Evolutionary conservation across 148 eudicot species (phyloP), one percentile per base, ranked within the genome.

Genomic region (Linanthus parryae): DNA sequence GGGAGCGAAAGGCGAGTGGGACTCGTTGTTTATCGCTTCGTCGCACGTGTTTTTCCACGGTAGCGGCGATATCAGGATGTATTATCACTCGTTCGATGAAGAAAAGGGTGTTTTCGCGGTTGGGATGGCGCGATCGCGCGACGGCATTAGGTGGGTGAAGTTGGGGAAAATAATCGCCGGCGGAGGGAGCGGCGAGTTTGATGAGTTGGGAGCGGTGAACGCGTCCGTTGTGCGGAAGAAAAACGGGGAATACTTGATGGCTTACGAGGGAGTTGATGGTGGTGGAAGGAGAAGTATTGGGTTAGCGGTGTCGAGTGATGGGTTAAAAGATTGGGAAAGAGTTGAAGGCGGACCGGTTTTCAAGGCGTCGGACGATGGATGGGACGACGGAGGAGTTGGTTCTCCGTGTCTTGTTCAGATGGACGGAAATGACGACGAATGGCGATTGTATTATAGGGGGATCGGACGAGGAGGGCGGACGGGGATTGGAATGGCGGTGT

Each of bases 11-110:
- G 79, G 75, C 2, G 86, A 88, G 44, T 84, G 89, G 94, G 97
- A 88, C 66, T 84, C 90, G 6, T 27, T 73, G 66, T 82, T 79
- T 36, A 75, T 88, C 40, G 70, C 87, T 34, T 81, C 94, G 0
- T 94, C 97, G 19, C 89, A 82, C 56, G 97, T 88, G 40, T 84
- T 88, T 28, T 74, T 61, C 42, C 94, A 88, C 30, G 52, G 58
- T 7, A 65, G 12, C 24, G 77, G 75, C 23, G 89, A 84, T 53
- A 56, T 84, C 37, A 79, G 97, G 48, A 84, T 88, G 97, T 88
- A 81, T 37, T 84, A 66, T 24, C 70, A 66, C 24, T 66, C 70
- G 0, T 66, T 44, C 6, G 70, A 58, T n/a, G 23, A 22, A 0
- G 30, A 52, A 27, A 52, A 58, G 2, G 34, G 51, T 26, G 27